Evolutionary conservation across 192 early-diverging fungal species (phyloP), one percentile per base, ranked within the genome.

Genomic region (Coemansia asiatica): DNA sequence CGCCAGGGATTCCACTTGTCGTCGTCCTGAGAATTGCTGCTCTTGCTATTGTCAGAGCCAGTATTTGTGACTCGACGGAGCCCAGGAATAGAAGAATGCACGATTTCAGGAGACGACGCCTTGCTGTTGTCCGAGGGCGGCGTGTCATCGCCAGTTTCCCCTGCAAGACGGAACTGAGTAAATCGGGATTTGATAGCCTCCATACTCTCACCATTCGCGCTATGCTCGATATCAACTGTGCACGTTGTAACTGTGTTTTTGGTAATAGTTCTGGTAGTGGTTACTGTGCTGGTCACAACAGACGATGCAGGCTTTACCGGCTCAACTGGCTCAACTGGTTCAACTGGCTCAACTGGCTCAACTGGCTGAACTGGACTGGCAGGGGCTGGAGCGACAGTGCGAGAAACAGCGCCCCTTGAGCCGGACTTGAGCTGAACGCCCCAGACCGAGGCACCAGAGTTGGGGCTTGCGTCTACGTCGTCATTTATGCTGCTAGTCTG

Each of bases 1-100:
- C 68, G 77, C 77, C 77, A 80, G 25, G 77, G 77, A 56, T 80
- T 57, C 77, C 77, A 80, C 38, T 74, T 74, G 61, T 38, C 60
- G 27, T 56, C 63, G 21, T 29, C 46, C 15, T 53, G 50, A 6
- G 27, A 8, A 28, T 26, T 60, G 27, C 9, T n/a, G 18, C 26
- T 33, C 12, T 27, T 50, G 1, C 28, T 15, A 12, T 15, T 28
- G 13, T 27, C 50, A 21, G 25, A 29, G 16, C 35, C 56, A 22
- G 67, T 13, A 12, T 48, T 54, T 23, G 1, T 38, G 15, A 60
- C 68, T n/a, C 61, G 57, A 29, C 71, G 71, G 10, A 80, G 68
- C 2, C 77, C 77, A 15, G 77, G 77, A 26, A 80, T 56, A 19
- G 72, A 74, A 13, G 77, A 80, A 23, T 44, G 68, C 46, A 66